Evolutionary conservation across 1,284 basidiomycete species (phyloP).

Genomic region (Apiotrichum siamense): DNA sequence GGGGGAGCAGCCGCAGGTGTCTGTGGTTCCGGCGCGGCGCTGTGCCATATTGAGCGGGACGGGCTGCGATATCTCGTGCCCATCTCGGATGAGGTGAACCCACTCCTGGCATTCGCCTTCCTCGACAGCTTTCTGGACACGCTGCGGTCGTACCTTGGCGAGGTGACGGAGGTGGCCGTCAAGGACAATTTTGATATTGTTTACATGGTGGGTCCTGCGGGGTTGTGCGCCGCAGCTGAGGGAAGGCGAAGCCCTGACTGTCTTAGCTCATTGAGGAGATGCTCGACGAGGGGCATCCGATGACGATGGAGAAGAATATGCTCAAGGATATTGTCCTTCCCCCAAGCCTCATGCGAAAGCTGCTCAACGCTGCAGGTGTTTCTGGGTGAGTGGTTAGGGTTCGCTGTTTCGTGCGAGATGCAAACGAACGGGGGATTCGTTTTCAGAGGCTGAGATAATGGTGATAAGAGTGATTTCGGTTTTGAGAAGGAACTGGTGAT

Average conservation of each 20-base stretch:
- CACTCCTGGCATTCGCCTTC: slow-evolving; percentile 82
- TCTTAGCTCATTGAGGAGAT: slow-evolving; percentile 86
- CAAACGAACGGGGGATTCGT: too few relatives aligned
- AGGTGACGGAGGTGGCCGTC: slow-evolving; percentile 62
- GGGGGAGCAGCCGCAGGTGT: too few relatives aligned
- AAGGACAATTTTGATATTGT: slow-evolving; percentile 94
- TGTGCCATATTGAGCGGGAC: slow-evolving; percentile 65
- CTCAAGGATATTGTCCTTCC: slow-evolving; percentile 87
- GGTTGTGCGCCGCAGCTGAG: neutral
- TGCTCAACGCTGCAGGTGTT: slow-evolving; percentile 59
- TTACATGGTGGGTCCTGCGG: slow-evolving; percentile 62
- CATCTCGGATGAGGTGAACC: slow-evolving; percentile 72
- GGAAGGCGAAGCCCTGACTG: slow-evolving; percentile 1
- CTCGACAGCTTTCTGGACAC: slow-evolving; percentile 77
- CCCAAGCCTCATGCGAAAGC: slow-evolving; percentile 73
- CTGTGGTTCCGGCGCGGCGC: slow-evolving; percentile 32
- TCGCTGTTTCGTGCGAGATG: too few relatives aligned
- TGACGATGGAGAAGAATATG: slow-evolving; percentile 88
- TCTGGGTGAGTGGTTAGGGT: slow-evolving; percentile 49
- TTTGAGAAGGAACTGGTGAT: too few relatives aligned
- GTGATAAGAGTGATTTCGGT: too few relatives aligned
- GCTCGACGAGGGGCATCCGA: slow-evolving; percentile 84
- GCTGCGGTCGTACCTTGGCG: slow-evolving; percentile 79
- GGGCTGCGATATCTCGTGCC: slow-evolving; percentile 72
- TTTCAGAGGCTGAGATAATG: too few relatives aligned